Evolutionary conservation across 768 basidiomycete genomes (phyloP), one percentile per base, ranked within the genome.

Genomic region (Kwoniella bestiolae): DNA sequence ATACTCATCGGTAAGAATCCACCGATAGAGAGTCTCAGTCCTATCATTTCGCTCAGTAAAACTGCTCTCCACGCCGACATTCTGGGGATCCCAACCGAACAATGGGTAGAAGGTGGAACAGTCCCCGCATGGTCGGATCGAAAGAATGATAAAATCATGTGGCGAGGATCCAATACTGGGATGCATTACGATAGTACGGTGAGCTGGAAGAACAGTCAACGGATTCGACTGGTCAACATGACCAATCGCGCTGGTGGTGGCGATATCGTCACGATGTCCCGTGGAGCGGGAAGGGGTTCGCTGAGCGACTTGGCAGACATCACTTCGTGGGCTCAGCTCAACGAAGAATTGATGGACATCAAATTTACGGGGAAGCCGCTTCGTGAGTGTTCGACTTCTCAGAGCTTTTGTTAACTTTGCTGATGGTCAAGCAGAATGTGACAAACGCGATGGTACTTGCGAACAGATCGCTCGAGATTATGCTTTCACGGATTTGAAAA

Each of bases 141-240:
- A 56, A 69, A 60, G 28, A 50, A 73, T n/a, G 58, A 68, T 34
- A 63, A 57, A 29, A 35, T 79, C 9, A 50, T 80, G 25, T 81
- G 80, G 80, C 31, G 78, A 58, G 79, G 78, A 9, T 69, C 69
- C 34, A 79, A 80, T 56, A 79, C 79, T 6, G 78, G 79, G 25
- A 64, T 64, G 12, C 56, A 68, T 21, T 69, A 72, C 55, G 51
- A 69, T 8, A 47, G 23, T 1, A 28, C 56, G 1, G 73, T 66
- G 5, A 58, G 68, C 31, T 79, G 77, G 79, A 53, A 70, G 11
- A 50, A 51, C 0, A 70, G 69, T 29, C 79, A 81, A 46, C 65
- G 78, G 9, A 62, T 73, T 14, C 62, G 80, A 34, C 56, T 79
- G 26, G 50, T 77, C 16, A 56, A 66, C 4, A 34, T 76, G 18